Evolutionary conservation across 805 yeast species (phyloP).

Genomic region (Zygosaccharomyces lentus): DNA sequence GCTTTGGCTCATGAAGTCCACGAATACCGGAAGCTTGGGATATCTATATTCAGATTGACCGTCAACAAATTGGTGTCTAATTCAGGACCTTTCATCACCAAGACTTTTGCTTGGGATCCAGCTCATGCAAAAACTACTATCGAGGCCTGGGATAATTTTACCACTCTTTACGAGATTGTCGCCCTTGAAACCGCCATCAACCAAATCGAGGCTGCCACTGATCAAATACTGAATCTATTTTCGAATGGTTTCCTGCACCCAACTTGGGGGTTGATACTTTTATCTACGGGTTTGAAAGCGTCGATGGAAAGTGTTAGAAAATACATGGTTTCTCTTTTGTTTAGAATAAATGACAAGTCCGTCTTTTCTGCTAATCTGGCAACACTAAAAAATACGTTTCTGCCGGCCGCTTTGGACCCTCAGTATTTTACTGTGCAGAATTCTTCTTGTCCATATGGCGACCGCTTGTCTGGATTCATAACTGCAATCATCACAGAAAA

Average conservation of each 20-base stretch:
- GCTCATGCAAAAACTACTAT: constrained; percentile 35
- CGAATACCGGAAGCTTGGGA: constrained; percentile 63
- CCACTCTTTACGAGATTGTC: constrained; percentile 72
- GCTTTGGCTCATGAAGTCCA: constrained; percentile 55
- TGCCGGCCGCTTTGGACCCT: constrained; percentile 63
- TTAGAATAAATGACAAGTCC: constrained; percentile 46
- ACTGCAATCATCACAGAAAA: constrained; percentile 13
- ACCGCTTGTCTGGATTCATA: constrained; percentile 45
- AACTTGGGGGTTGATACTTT: constrained; percentile 68
- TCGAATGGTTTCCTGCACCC: constrained; percentile 52
- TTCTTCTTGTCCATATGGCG: constrained; percentile 55
- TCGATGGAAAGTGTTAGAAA: constrained; percentile 74
- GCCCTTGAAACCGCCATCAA: constrained; percentile 83
- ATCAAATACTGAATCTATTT: constrained; percentile 55
- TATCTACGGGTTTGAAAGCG: constrained; percentile 71
- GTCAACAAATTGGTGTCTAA: constrained; percentile 42
- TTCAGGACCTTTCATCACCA: constrained; percentile 10
- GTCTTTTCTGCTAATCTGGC: constrained; percentile 43
- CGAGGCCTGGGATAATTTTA: constrained; percentile 63
- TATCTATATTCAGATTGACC: constrained; percentile 61
- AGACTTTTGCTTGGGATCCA: constrained; percentile 16
- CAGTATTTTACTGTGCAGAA: constrained; percentile 49
- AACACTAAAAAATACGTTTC: constrained; percentile 39
- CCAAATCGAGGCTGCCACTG: constrained; percentile 73
- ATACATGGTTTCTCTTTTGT: constrained; percentile 52